Evolutionary conservation across 2,329 filamentous ascomycete genomes (phyloP), one percentile per base, ranked within the genome.

Genomic region (Colletotrichum sp.): DNA sequence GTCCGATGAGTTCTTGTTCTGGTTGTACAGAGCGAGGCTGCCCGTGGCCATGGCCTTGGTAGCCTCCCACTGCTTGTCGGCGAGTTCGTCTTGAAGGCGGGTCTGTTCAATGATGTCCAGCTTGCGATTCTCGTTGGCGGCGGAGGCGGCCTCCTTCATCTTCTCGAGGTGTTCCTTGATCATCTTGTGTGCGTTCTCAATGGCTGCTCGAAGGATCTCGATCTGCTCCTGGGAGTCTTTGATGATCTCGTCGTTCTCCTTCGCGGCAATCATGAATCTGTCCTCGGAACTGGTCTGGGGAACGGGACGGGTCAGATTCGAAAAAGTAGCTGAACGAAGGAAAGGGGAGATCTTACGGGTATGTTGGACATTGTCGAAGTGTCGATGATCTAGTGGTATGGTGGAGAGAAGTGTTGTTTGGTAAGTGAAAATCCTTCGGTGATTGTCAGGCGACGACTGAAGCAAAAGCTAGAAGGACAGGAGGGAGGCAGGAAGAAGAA

Each of bases 131-230:
- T 49, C 10, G 44, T 49, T 49, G 44, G 44, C 44, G 12, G 10
- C 6, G 10, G 44, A 21, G 44, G 44, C 44, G 6, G 44, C 44
- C n/a, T 49, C 0, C n/a, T 13, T 0, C 18, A 49, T 49, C 10
- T 49, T 49, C 18, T 49, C 44, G 44, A 12, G 10, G n/a, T 49
- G 44, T 12, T 0, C 0, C 44, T 49, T 49, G 10, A 49, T 49
- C 18, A 49, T n/a, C 2, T 49, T 49, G 0, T 6, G n/a, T 12
- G 0, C 44, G 3, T 49, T 13, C 1, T 49, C 44, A 0, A 21
- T 21, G 3, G n/a, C 44, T 1, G 44, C 44, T 1, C n/a, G 44
- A 0, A 49, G 44, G 10, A 49, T 21, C 2, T 49, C 6, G 10
- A 49, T 49, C 44, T 49, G 44, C 6, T 49, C 44, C 1, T 49